Evolutionary conservation across 768 basidiomycete species (phyloP), one percentile per base, ranked within the genome.

Genomic region (Chalciporus sphaerocephalus): DNA sequence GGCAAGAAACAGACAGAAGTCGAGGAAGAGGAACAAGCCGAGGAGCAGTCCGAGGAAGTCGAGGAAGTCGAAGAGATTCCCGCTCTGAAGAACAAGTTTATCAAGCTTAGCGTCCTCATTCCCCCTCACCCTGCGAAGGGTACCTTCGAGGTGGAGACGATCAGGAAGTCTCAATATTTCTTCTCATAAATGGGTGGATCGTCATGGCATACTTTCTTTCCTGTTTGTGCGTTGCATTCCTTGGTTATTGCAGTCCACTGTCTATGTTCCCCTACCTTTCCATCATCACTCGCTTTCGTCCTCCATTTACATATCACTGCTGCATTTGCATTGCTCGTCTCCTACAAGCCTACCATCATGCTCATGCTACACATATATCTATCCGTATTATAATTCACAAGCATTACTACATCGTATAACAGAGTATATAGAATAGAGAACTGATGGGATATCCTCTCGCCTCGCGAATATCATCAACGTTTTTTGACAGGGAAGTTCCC

Each of bases 91-190:
- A 72, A 74, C 69, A 82, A 79, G 71, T 92, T 92, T 61, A 77
- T 96, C 43, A 73, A 80, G 53, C 66, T 98, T 35, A 66, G 71
- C 24, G 85, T 89, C 54, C 53, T 94, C 54, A 65, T 97, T 16
- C 93, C 93, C 0, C 85, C 83, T 0, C 64, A 92, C 17, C 95
- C 95, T 0, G 61, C 79, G 65, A 91, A 89, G 70, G 95, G 95
- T 44, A 71, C 73, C 46, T 96, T 98, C 63, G 78, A 89, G 53
- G 91, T 98, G 51, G 73, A 79, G 56, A 74, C 73, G 49, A 93
- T 97, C 68, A 85, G 85, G 62, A 67, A 80, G 46, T 90, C 87
- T 34, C 74, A 75, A 28, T 98, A 97, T 68, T 98, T 98, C 78
- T 98, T 97, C 76, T 94, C 93, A 34, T 96, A 78, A 32, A 6